phyloP scores from a whole-genome alignment of 768 basidiomycete species.

The Boletus fagicola region DNA sequence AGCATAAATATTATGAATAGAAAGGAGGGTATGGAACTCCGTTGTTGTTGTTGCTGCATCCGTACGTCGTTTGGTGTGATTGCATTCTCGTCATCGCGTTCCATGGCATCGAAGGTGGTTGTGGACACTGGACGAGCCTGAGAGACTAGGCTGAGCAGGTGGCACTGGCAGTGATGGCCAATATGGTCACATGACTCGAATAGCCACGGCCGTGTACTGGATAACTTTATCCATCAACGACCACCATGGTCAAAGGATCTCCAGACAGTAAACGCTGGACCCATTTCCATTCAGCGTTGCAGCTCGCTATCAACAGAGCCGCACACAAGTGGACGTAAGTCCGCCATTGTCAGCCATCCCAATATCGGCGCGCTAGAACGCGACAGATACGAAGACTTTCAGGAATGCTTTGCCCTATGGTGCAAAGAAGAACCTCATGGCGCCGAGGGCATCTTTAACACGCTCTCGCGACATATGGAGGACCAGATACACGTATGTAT shows the following conservation, averaged over 20 bases:
- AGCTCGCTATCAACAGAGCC: slow-evolving; percentile 51
- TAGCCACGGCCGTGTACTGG: background rate
- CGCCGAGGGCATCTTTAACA: slow-evolving; percentile 58
- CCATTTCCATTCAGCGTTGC: slow-evolving; percentile 50
- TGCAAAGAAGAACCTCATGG: slow-evolving; percentile 66
- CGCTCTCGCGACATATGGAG: slow-evolving; percentile 71
- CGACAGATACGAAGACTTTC: slow-evolving; percentile 48
- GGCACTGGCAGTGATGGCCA: background rate
- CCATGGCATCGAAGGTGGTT: slow-evolving; percentile 24
- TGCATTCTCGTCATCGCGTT: slow-evolving; percentile 28
- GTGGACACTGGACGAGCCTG: background rate
- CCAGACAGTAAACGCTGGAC: slow-evolving; percentile 48
- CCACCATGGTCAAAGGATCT: slow-evolving; percentile 21
- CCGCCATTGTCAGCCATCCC: background rate
- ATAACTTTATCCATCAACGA: background rate
- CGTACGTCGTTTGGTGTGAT: slow-evolving; percentile 10
- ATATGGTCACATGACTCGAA: slow-evolving; percentile 25
- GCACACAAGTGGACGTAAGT: slow-evolving; percentile 56
- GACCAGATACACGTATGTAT: slow-evolving; percentile 46
- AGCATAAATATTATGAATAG: slow-evolving; percentile 72
- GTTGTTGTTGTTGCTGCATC: slow-evolving; percentile 38
- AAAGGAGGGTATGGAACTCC: slow-evolving; percentile 69
- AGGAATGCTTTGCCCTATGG: slow-evolving; percentile 65
- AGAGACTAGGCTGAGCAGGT: background rate
- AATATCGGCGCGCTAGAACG: background rate